phyloP scores from a whole-genome alignment of 306 rosid genomes.

The Medicago arabica region DNA sequence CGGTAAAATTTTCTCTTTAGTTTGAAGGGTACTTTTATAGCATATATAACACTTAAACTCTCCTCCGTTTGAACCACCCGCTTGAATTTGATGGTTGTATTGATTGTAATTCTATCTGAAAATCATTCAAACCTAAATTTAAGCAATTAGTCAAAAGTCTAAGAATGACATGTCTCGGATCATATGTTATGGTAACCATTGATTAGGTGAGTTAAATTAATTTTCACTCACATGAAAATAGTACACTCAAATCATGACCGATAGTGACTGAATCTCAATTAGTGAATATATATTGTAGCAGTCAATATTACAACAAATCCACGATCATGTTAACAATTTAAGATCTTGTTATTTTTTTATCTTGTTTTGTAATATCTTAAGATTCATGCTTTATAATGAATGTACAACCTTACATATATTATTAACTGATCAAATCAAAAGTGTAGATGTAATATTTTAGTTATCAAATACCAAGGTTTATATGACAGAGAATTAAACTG shows the following conservation, averaged over 20 bases:
- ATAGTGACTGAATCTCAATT: slow-evolving; percentile 12
- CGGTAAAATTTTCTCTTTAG: background rate
- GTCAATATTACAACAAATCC: slow-evolving; percentile 6
- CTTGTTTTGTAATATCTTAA: background rate
- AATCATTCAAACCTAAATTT: slow-evolving; percentile 17
- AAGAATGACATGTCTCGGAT: background rate
- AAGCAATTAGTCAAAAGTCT: slow-evolving; percentile 20
- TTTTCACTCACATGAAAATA: slow-evolving; percentile 41
- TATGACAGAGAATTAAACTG: slow-evolving; percentile 35
- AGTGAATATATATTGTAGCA: slow-evolving; percentile 3
- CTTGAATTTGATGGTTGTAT: too few species aligned
- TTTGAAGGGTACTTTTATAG: background rate
- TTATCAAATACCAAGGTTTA: slow-evolving; percentile 34
- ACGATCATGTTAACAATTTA: background rate
- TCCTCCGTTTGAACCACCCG: too few species aligned
- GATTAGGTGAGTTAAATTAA: slow-evolving; percentile 17
- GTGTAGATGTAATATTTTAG: slow-evolving; percentile 34
- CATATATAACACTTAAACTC: background rate
- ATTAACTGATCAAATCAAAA: background rate
- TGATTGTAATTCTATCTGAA: background rate
- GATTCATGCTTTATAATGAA: background rate
- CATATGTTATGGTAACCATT: slow-evolving; percentile 26
- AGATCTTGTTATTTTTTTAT: background rate
- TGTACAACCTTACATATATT: background rate
- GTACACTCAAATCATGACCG: slow-evolving; percentile 40